Evolutionary conservation across 1,284 basidiomycete genomes (phyloP), one percentile per base, ranked within the genome.

Genomic region (Stygiomarasmius scandens): DNA sequence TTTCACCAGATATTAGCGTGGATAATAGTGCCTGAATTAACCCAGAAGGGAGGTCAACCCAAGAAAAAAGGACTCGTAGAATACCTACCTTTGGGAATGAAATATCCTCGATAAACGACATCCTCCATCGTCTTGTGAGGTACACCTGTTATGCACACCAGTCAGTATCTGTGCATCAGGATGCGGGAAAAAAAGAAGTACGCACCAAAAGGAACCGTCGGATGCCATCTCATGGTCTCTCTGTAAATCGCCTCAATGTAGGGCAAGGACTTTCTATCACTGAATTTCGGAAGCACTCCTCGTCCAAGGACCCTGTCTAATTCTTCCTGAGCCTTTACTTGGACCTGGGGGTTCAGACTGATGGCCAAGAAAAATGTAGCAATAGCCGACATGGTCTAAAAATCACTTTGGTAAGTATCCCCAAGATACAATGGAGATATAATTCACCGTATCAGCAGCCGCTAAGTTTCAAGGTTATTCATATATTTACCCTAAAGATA

Each of bases 181-280:
- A 6, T 10, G 12, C 9, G 2, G 16, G 12, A 22, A 19, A 20
- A 24, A 27, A 25, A 20, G 23, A 43, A 32, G 20, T 27, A 52
- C 50, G 8, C 20, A 56, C 55, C 49, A 2, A 56, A 32, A 29
- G 55, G 55, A 8, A 45, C 46, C 9, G 51, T 43, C 14, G 49
- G 49, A 22, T 52, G 32, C 20, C 36, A 22, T 19, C 55, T 52
- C 44, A 56, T n/a, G 0, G 32, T 29, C 19, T 56, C 55, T 38
- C 25, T 49, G 16, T 46, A 43, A 27, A 56, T 52, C 5, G 55
- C 55, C 16, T 49, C 46, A 20, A 56, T 52, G 29, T 56, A 56
- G 16, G 55, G 50, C 24, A 56, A 34, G 4, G 48, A 48, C 20
- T 25, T 34, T 22, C 50, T 45, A 32, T 56, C 55, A 19, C 44